Conservation (phyloP, 768 basidiomycete genomes). For the Mycena maculata region DNA sequence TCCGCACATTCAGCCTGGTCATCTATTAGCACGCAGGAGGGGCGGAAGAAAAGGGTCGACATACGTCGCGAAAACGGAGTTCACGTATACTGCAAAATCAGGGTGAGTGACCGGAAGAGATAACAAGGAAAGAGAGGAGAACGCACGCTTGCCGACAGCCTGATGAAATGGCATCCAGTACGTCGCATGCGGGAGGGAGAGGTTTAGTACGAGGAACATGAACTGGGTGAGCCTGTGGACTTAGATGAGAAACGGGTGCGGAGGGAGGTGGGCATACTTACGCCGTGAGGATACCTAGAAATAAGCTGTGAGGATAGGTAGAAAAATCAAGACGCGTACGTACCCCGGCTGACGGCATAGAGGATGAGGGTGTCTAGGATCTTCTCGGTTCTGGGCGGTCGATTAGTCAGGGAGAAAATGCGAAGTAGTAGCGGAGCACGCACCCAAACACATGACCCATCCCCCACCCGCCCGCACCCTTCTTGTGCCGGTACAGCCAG, state of each 20-base stretch:
- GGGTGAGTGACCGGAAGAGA: not conserved
- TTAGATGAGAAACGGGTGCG: not conserved
- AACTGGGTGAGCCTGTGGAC: constrained; percentile 16
- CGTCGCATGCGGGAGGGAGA: constrained; percentile 23
- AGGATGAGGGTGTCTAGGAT: constrained; percentile 30
- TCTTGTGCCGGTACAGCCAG: constrained; percentile 25
- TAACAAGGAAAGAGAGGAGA: not conserved
- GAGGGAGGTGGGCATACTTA: not conserved
- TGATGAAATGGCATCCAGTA: constrained; percentile 32
- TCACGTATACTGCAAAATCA: constrained; percentile 19
- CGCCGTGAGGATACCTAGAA: constrained; percentile 26
- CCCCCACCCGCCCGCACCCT: constrained; percentile 9
- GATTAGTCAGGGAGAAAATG: not conserved
- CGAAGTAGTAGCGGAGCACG: not conserved
- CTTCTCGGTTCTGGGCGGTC: constrained; percentile 9
- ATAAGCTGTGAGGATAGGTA: not conserved
- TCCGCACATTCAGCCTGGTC: constrained; percentile 21
- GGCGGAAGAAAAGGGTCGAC: not conserved
- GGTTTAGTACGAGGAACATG: constrained; percentile 25
- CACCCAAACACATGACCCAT: constrained; percentile 19
- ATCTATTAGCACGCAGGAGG: not conserved
- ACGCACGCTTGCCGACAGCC: constrained; percentile 27
- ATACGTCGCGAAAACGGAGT: constrained; percentile 28
- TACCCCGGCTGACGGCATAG: constrained; percentile 27
- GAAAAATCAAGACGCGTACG: not conserved